Base-by-base conservation (phyloP, 2,329 filamentous ascomycete genomes). In the Fusarium burgessii region DNA sequence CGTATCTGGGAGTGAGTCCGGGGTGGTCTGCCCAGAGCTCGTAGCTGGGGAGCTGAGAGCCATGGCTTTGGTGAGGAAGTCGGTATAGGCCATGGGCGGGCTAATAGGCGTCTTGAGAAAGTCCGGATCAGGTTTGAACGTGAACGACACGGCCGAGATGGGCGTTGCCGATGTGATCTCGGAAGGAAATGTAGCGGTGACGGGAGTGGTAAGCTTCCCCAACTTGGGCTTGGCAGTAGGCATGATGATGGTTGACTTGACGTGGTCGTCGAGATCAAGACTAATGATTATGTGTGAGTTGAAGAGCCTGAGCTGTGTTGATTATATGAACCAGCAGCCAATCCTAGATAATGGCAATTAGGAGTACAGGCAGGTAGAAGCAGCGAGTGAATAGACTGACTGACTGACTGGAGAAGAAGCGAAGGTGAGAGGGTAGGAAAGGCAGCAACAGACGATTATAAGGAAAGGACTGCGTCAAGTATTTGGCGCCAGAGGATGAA, bases 51-150 rank as follows among this genome's bases (percentile, higher is more conserved):
- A 94, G 78, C 90, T 89, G 63, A 94, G 85, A 20, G 91, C 91
- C 82, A 97, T 90, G 66, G 91, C 90, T 82, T 94, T 95, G 55
- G 80, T 78, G 70, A 98, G 90, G 78, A 98, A 98, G 78, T 98
- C 94, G 73, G 93, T 92, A 79, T 98, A 98, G 62, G 95, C 95
- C 25, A 89, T 86, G 6, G 95, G 95, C 56, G 95, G 95, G 55
- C 93, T 97, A 80, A 98, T 97, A 51, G 95, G 95, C 7, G 95
- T 98, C 82, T 95, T 95, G 84, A 95, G 88, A 74, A 88, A 86
- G 61, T 85, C 84, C 11, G 83, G 79, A 36, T 82, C 83, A 12
- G 83, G 80, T 69, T 81, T 82, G 70, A 78, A 80, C 43, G 77
- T 74, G 63, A 81, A 81, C 35, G 78, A 81, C 62, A 81, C 77